Percentiles rank a stretch among this genome's conserved stretches.
phyloP scores from a whole-genome alignment of 768 basidiomycete species.

The Trichaptum fuscoviolaceum region DNA sequence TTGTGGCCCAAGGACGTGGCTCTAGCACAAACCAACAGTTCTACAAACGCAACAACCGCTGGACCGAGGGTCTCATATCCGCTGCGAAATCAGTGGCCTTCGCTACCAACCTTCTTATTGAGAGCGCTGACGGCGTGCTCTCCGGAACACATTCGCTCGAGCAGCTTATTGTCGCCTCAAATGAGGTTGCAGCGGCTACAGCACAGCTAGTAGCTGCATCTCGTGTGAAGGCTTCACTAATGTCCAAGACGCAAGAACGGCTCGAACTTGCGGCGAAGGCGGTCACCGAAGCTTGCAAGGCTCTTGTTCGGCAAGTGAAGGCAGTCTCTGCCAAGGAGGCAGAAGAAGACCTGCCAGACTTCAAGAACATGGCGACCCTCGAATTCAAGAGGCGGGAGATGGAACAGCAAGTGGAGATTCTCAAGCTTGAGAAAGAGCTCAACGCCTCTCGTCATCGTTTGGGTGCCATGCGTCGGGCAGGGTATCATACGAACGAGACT shows the following conservation, averaged over 20 bases:
- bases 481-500: conserved; percentile 84
- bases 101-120: conserved; percentile 91
- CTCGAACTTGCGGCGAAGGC: conserved; percentile 96
- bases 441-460: conserved; percentile 78
- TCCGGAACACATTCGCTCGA: conserved; percentile 96
- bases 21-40: conserved; percentile 92
- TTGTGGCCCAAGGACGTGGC: conserved; percentile 92
- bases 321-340: conserved; percentile 82
- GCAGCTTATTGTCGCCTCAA: conserved; percentile 99
- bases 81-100: conserved; percentile 98
- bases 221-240: conserved; percentile 94
- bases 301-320: conserved; percentile 94
- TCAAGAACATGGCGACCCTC: conserved; percentile 86
- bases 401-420: conserved; percentile 99
- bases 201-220: conserved; percentile 98
- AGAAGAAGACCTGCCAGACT: conserved; percentile 76
- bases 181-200: conserved; percentile 95
- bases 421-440: conserved; percentile 93
- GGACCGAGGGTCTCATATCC: conserved; percentile 98
- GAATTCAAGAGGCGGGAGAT: conserved; percentile 98
- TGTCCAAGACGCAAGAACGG: conserved; percentile 97
- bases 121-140: conserved; percentile 95
- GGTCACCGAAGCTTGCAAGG: conserved; percentile 95
- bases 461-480: conserved; percentile 82
- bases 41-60: conserved; percentile 99